Conservation (phyloP, 1,139 yeast species). For the Diutina pseudorugosa region DNA sequence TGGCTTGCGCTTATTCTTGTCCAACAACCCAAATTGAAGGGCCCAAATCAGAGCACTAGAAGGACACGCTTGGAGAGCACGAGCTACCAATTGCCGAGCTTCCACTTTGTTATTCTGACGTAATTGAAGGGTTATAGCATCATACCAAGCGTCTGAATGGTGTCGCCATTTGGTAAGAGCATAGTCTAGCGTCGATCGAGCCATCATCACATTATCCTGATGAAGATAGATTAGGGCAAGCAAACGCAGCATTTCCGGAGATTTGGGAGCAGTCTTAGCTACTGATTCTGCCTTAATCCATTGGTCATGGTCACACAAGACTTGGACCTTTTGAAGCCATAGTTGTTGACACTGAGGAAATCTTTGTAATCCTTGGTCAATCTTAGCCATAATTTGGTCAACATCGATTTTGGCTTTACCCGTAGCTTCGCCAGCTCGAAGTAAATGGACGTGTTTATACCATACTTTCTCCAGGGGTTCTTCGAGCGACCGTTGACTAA, state of each 20-base stretch:
- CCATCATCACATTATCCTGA: slow-evolving; percentile 29
- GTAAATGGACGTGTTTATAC: slow-evolving; percentile 50
- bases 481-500: slow-evolving; percentile 27
- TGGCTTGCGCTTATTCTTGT: slow-evolving; percentile 47
- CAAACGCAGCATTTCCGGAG: slow-evolving; percentile 12
- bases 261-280: slow-evolving; percentile 31
- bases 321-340: slow-evolving; percentile 28
- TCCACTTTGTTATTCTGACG: slow-evolving; percentile 35
- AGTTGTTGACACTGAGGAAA: slow-evolving; percentile 40
- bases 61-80: slow-evolving; percentile 53
- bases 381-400: slow-evolving; percentile 22
- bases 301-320: background rate
- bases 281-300: slow-evolving; percentile 39
- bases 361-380: slow-evolving; percentile 30
- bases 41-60: slow-evolving; percentile 52
- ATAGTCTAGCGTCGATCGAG: slow-evolving; percentile 63
- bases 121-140: slow-evolving; percentile 47
- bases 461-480: slow-evolving; percentile 23
- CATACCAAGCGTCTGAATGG: slow-evolving; percentile 43
- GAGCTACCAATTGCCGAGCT: slow-evolving; percentile 44
- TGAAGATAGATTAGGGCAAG: slow-evolving; percentile 39
- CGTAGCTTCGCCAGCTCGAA: slow-evolving; percentile 18
- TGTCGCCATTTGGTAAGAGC: slow-evolving; percentile 45
- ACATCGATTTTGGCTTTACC: slow-evolving; percentile 6
- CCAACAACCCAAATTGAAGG: slow-evolving; percentile 38